Evolutionary conservation across 371 early-diverging fungal genomes (phyloP).

Genomic region (Mortierella sp.): DNA sequence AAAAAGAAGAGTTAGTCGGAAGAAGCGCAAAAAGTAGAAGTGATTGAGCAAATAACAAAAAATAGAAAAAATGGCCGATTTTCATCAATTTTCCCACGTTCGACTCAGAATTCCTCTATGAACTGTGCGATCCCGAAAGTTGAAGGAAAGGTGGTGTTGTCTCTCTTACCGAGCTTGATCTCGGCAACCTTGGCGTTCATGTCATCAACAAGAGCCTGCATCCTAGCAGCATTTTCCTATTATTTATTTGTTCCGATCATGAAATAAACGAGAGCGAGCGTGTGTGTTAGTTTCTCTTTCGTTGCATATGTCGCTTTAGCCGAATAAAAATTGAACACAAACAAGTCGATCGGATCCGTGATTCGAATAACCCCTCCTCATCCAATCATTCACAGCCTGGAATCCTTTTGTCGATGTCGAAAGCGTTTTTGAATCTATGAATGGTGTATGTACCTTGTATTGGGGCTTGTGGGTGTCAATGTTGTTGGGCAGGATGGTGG

Average conservation of each 20-base stretch:
- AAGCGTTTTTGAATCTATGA: neutral
- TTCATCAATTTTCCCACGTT: slow-evolving; percentile 6
- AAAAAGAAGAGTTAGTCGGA: neutral
- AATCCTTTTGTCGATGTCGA: neutral
- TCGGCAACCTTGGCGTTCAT: slow-evolving; percentile 79
- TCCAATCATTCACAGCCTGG: too few relatives aligned
- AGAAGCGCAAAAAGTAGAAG: neutral
- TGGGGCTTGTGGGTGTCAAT: slow-evolving; percentile 83
- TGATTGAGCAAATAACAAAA: neutral
- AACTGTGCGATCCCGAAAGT: neutral
- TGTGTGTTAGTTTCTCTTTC: neutral
- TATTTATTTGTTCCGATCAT: neutral
- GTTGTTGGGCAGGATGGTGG: slow-evolving; percentile 56
- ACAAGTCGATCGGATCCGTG: neutral
- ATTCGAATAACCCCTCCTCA: too few relatives aligned
- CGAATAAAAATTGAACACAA: neutral
- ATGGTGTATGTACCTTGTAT: slow-evolving; percentile 76
- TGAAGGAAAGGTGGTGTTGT: neutral
- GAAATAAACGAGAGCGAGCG: neutral
- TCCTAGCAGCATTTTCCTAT: slow-evolving; percentile 88
- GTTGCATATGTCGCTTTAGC: slow-evolving; percentile 9
- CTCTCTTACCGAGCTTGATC: slow-evolving; percentile 80
- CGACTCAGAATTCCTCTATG: neutral
- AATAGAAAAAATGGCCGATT: neutral
- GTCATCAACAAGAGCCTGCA: slow-evolving; percentile 83